phyloP scores from a whole-genome alignment of 1,284 basidiomycete genomes.

The Moniliella sp. region DNA sequence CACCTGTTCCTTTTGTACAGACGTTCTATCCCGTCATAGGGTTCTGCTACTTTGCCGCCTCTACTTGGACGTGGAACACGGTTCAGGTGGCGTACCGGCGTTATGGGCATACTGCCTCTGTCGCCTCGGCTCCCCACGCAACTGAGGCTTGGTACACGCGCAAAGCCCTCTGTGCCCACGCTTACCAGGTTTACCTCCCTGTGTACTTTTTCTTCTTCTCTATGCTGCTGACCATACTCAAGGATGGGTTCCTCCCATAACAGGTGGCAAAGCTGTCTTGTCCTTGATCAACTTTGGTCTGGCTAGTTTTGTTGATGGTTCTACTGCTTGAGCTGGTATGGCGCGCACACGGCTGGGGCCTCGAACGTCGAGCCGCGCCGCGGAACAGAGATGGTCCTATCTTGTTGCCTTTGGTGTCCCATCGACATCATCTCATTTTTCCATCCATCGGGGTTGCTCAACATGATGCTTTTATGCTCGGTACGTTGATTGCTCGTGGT shows the following conservation, averaged over 20 bases:
- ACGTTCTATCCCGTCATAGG: slow-evolving; percentile 30
- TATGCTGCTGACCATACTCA: slow-evolving; percentile 20
- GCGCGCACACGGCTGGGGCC: slow-evolving; percentile 19
- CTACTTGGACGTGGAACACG: slow-evolving; percentile 25
- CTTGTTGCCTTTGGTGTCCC: slow-evolving; percentile 29
- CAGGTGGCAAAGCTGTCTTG: slow-evolving; percentile 14
- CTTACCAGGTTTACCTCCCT: background rate
- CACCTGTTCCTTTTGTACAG: slow-evolving; percentile 9
- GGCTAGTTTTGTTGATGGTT: slow-evolving; percentile 22
- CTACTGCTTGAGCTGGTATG: slow-evolving; percentile 31
- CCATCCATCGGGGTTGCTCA: slow-evolving; percentile 27
- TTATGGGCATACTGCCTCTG: background rate
- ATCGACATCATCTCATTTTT: slow-evolving; percentile 28
- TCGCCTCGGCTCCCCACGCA: background rate
- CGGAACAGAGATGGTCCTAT: slow-evolving; percentile 29
- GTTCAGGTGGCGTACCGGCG: slow-evolving; percentile 19
- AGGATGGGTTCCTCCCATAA: slow-evolving; percentile 10
- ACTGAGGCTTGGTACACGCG: background rate
- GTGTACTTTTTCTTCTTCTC: slow-evolving; percentile 13
- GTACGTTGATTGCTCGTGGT: slow-evolving; percentile 1
- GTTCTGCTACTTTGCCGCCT: slow-evolving; percentile 23
- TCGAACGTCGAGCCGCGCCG: slow-evolving; percentile 22
- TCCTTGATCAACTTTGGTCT: slow-evolving; percentile 10
- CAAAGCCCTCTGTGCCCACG: background rate
- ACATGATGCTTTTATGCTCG: slow-evolving; percentile 32